Evolutionary conservation across 495 filamentous ascomycete genomes (phyloP).

Genomic region (Aspergillus cavernicola): DNA sequence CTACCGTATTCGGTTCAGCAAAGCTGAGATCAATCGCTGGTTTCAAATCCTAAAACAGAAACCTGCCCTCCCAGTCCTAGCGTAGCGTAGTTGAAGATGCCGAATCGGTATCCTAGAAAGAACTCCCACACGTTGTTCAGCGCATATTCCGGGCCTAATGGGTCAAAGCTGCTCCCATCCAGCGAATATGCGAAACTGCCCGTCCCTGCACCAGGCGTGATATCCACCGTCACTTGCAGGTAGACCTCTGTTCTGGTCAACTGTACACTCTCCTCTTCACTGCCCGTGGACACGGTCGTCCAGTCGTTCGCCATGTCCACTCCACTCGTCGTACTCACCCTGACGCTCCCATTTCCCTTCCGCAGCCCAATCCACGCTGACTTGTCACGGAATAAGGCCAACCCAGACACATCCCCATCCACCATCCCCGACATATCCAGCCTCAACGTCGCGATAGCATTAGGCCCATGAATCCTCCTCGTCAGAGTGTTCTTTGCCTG

Average conservation of each 20-base stretch:
- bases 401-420: constrained; percentile 49
- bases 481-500: constrained; percentile 55
- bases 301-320: constrained; percentile 29
- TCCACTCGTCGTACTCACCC: constrained; percentile 19
- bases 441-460: constrained; percentile 40
- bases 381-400: constrained; percentile 48
- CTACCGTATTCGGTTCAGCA: too few species aligned
- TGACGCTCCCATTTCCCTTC: constrained; percentile 21
- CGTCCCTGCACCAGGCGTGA: constrained; percentile 29
- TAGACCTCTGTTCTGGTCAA: constrained; percentile 28
- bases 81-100: constrained; percentile 57
- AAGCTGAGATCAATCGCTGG: too few species aligned
- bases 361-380: constrained; percentile 50
- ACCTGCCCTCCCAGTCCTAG: constrained; percentile 47
- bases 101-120: constrained; percentile 56
- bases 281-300: constrained; percentile 39
- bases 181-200: constrained; percentile 47
- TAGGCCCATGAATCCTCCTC: constrained; percentile 48
- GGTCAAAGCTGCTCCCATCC: constrained; percentile 42
- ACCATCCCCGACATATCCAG: constrained; percentile 45
- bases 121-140: constrained; percentile 47
- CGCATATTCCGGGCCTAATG: constrained; percentile 36
- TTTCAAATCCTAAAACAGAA: too few species aligned
- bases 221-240: constrained; percentile 40
- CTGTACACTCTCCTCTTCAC: constrained; percentile 26